Evolutionary conservation across 345 rosid genomes (phyloP).

Genomic region (Acer campestre): DNA sequence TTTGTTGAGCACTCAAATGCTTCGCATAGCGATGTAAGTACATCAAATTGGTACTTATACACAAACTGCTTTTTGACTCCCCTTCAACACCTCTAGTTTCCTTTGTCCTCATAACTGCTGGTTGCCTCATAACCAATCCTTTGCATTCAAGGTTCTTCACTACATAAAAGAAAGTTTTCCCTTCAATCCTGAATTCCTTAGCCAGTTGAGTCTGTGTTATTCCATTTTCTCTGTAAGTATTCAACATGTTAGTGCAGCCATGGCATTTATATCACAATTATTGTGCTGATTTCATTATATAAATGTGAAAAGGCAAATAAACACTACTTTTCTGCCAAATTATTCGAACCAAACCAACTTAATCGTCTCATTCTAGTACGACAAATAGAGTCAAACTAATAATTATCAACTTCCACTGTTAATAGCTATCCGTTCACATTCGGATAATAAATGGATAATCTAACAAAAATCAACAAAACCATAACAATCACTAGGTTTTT

Average conservation of each 20-base stretch:
- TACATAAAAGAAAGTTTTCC: no score
- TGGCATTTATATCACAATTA: neutral
- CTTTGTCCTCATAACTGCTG: conserved; percentile 47
- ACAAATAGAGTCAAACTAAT: neutral
- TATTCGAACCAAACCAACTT: neutral
- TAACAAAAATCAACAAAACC: no score
- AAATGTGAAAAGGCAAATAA: neutral
- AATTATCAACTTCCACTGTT: neutral
- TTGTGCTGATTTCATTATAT: neutral
- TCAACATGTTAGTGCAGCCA: conserved; percentile 8
- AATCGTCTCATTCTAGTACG: neutral
- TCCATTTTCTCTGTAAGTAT: no score
- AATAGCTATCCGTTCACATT: neutral
- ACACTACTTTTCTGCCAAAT: neutral
- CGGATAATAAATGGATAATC: no score
- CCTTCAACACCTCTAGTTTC: conserved; percentile 61
- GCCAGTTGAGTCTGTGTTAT: conserved; percentile 73
- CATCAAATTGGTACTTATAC: neutral
- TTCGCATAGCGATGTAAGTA: no score
- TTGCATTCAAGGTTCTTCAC: conserved; percentile 80
- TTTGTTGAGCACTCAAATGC: no score
- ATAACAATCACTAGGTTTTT: no score
- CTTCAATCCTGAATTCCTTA: conserved; percentile 72
- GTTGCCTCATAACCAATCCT: conserved; percentile 45
- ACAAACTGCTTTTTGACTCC: conserved; percentile 55